Evolutionary conservation across 1,284 basidiomycete genomes (phyloP), one percentile per base, ranked within the genome.

Genomic region (Omphalotus olearius): DNA sequence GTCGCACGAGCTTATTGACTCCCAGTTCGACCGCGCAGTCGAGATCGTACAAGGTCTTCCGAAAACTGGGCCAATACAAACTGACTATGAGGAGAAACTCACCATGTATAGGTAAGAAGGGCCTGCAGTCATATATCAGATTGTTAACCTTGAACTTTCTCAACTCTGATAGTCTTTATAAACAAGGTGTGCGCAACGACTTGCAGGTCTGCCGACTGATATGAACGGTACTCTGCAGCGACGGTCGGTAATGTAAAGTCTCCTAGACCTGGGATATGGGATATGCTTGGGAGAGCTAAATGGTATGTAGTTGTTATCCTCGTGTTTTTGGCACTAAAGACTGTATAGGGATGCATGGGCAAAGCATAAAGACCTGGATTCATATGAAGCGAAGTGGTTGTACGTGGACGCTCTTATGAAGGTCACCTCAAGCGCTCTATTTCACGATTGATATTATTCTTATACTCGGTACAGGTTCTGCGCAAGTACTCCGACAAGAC

Each of bases 61-160:
- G 1, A 96, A 96, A 74, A 90, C 87, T 9, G 94, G 96, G 0
- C 93, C 94, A 38, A 95, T 98, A 59, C 94, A 98, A 70, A 98
- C 95, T 0, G 91, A 84, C 50, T 98, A 98, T 68, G 95, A 98
- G 61, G 95, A 98, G 68, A 98, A 98, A 67, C 74, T 98, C 7
- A 83, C 85, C 13, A 91, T 98, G 79, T 98, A 98, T 66, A 93
- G 92, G 85, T 88, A 47, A 53, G 26, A 33, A 50, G 33, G 18
- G 23, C 41, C 2, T 39, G 47, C 39, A 38, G 23, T 45, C 17
- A 35, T 18, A 54, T 47, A 47, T 37, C 9, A 56, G 41, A 13
- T 20, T 14, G 30, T 26, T 26, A 9, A 17, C 23, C 28, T 48
- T 40, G 33, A 52, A 10, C 35, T 26, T 23, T 9, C n/a, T 41